Evolutionary conservation across 306 rosid species (phyloP), one percentile per base, ranked within the genome.

Genomic region (Ceratonia siliqua): DNA sequence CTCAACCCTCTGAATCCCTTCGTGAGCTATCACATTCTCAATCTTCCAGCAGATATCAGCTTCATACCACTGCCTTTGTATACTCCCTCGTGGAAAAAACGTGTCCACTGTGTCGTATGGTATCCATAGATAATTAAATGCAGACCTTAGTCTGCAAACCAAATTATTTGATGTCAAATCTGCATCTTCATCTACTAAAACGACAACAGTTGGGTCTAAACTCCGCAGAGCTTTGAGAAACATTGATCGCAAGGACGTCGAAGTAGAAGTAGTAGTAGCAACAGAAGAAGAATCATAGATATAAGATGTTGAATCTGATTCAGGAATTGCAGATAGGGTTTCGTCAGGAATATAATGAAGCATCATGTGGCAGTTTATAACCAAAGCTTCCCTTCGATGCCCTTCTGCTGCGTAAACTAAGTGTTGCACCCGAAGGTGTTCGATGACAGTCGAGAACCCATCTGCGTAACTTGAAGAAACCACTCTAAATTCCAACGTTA

Each of bases 71-170:
- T 87, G 92, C 76, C 99, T 82, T 35, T 91, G 99, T 56, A 78
- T 76, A 68, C 96, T 92, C 52, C 94, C 96, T 9, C 82, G 55
- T 0, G 92, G 87, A 0, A 94, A 82, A 22, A 94, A 91, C 14
- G 96, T 88, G 58, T 94, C 98, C 68, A 94, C 86, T 0, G 94
- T 89, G 62, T 94, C 98, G 35, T 91, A 94, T 0, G 96, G 99
- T 21, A 94, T 94, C 99, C 99, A 94, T 2, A 94, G 84, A 46
- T 90, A 94, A 20, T 94, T 94, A 62, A 94, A 94, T 8, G 97
- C 96, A 8, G 95, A 81, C 79, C 87, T 89, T 38, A 94, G 30
- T 30, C 99, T 82, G 13, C 76, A 72, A 12, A 86, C 97, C 77
- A 87, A 52, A 64, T 88, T 72, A 6, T 65, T 84, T 0, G 96